These are phyloP conservation scores for Xylaria sp. DNA, from an alignment of 2,329 filamentous ascomycete species.

Conservation along the genomic window DNA sequence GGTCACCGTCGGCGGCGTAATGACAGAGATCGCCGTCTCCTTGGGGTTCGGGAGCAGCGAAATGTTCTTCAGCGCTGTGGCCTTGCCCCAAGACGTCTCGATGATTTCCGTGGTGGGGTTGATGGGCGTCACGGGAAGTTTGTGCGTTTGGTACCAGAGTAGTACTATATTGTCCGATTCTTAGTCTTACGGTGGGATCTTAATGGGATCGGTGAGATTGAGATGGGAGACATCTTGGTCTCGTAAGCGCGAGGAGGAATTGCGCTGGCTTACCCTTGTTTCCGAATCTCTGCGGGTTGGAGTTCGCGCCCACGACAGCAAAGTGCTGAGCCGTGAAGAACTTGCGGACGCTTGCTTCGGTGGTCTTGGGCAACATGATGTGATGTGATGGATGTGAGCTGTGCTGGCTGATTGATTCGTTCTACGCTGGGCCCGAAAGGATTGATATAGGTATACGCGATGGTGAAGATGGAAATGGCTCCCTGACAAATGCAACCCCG, in stretches of 20 bases:
- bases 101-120: conserved; percentile 69
- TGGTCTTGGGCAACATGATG: conserved; percentile 44
- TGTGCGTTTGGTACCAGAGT: conserved; percentile 76
- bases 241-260: not conserved
- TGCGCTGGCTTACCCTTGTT: conserved; percentile 64
- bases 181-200: not conserved
- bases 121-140: conserved; percentile 72
- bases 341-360: conserved; percentile 64
- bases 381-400: not conserved
- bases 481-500: not conserved
- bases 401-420: not conserved
- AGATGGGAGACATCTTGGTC: not conserved
- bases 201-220: not conserved
- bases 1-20: conserved; percentile 79
- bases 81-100: conserved; percentile 50
- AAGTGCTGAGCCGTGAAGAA: conserved; percentile 80
- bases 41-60: conserved; percentile 58
- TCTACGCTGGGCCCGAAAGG: not conserved
- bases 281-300: conserved; percentile 78
- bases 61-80: conserved; percentile 62
- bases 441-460: not conserved
- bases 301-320: conserved; percentile 85
- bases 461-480: not conserved
- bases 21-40: conserved; percentile 73
- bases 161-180: conserved; percentile 56